Percentiles rank a stretch among this genome's conserved stretches.
Evolutionary conservation across 208 protist genomes (phyloP).

Genomic region (Hexamita inflata): DNA sequence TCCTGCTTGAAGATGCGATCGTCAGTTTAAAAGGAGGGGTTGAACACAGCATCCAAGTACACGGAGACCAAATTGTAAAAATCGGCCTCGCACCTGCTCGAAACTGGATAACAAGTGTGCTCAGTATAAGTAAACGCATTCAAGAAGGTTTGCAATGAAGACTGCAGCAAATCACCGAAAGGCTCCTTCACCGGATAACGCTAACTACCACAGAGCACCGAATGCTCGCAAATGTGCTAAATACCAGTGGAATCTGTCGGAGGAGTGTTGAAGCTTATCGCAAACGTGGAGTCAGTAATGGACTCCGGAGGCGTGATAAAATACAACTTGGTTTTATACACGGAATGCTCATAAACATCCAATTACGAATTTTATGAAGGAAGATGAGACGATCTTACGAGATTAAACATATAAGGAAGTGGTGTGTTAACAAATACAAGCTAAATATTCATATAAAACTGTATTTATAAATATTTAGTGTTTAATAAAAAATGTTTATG

Average conservation of each 20-base stretch:
- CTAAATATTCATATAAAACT: too few relatives aligned
- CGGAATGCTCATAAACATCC: too few relatives aligned
- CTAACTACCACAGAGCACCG: slow-evolving; percentile 39
- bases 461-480: too few relatives aligned
- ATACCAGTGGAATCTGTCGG: slow-evolving; percentile 36
- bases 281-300: background rate
- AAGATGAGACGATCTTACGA: too few relatives aligned
- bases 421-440: too few relatives aligned
- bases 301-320: too few relatives aligned
- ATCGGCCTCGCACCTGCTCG: slow-evolving; percentile 37
- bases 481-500: too few relatives aligned
- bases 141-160: slow-evolving; percentile 45
- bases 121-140: slow-evolving; percentile 47
- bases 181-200: slow-evolving; percentile 42
- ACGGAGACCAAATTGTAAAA: slow-evolving; percentile 47
- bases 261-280: slow-evolving; percentile 6
- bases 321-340: too few relatives aligned
- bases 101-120: slow-evolving; percentile 40
- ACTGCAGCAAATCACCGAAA: slow-evolving; percentile 41
- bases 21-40: slow-evolving; percentile 33
- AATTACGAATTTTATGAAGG: too few relatives aligned
- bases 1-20: slow-evolving; percentile 34
- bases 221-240: slow-evolving; percentile 48
- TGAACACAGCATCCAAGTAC: slow-evolving; percentile 49
- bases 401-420: too few relatives aligned